Conservation (phyloP, 352 stramenopile species). For the Achlya hypogyna region DNA sequence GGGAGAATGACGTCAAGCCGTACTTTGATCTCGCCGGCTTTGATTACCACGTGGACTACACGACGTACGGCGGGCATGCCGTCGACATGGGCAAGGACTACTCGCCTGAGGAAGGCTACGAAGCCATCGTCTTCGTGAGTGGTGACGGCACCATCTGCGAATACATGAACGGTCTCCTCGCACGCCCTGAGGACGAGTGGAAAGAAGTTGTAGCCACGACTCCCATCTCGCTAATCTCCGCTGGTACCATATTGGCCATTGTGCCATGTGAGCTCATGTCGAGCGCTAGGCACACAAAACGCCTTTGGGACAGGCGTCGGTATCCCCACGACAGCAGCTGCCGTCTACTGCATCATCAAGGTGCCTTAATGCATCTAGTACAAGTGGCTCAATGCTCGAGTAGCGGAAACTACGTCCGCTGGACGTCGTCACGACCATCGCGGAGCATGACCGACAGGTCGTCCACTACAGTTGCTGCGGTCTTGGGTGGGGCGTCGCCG, state of each 20-base stretch:
- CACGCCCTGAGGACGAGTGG: slow-evolving; percentile 65
- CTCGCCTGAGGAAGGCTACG: slow-evolving; percentile 62
- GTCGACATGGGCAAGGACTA: slow-evolving; percentile 67
- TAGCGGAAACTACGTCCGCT: slow-evolving; percentile 66
- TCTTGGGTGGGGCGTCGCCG: slow-evolving; percentile 63
- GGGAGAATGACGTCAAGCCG: slow-evolving; percentile 59
- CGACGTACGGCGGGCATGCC: slow-evolving; percentile 55
- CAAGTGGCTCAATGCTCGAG: not conserved
- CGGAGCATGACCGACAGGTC: slow-evolving; percentile 41
- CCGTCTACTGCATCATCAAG: slow-evolving; percentile 76
- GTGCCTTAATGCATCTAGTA: not conserved
- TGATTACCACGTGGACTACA: slow-evolving; percentile 66
- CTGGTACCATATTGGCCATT: slow-evolving; percentile 22
- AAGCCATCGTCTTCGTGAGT: slow-evolving; percentile 70
- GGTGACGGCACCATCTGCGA: slow-evolving; percentile 69
- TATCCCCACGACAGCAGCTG: slow-evolving; percentile 53
- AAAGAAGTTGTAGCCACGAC: slow-evolving; percentile 71
- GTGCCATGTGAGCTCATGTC: not conserved
- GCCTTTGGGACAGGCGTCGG: slow-evolving; percentile 65
- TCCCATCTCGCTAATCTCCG: slow-evolving; percentile 71
- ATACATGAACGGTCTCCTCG: slow-evolving; percentile 75
- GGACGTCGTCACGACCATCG: slow-evolving; percentile 59
- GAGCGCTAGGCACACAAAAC: slow-evolving; percentile 41
- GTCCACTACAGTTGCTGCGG: slow-evolving; percentile 80
- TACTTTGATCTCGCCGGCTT: slow-evolving; percentile 73